phyloP scores from a whole-genome alignment of 306 rosid genomes.

The Canavalia gladiata region DNA sequence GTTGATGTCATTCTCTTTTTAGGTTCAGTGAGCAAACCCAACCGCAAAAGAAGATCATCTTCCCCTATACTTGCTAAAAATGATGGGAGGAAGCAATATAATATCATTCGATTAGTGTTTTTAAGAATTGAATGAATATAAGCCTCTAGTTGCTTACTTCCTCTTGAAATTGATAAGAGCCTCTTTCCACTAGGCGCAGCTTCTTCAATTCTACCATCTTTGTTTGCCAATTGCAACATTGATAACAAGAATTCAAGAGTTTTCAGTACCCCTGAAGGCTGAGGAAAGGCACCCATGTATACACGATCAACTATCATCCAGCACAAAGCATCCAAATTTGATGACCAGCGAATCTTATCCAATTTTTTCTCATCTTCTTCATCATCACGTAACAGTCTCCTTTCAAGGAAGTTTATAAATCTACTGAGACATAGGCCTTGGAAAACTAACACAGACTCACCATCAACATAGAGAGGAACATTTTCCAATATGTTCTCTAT shows the following conservation, averaged over 20 bases:
- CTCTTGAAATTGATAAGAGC: conserved; percentile 89
- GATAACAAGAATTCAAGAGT: conserved; percentile 95
- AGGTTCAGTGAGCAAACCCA: conserved; percentile 77
- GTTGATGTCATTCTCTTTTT: conserved; percentile 65
- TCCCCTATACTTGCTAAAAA: conserved; percentile 87
- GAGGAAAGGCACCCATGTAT: conserved; percentile 99
- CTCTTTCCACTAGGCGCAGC: conserved; percentile 90
- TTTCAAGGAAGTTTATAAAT: conserved; percentile 95
- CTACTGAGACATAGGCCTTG: conserved; percentile 96
- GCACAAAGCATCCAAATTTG: conserved; percentile 94
- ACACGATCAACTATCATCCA: conserved; percentile 97
- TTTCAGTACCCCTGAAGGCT: conserved; percentile 83
- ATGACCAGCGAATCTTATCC: conserved; percentile 95
- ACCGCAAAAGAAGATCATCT: conserved; percentile 75
- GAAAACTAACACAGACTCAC: conserved; percentile 85
- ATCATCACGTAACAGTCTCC: conserved; percentile 96
- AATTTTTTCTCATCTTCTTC: conserved; percentile 96
- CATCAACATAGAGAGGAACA: conserved; percentile 81
- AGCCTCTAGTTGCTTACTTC: conserved; percentile 95
- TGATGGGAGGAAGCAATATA: conserved; percentile 91
- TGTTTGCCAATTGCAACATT: conserved; percentile 96
- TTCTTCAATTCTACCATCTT: conserved; percentile 98
- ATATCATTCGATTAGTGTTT: conserved; percentile 89
- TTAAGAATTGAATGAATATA: conserved; percentile 92
- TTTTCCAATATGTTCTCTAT: conserved; percentile 93